These are phyloP conservation scores for Dacryopinax spathularia DNA, from an alignment of 768 basidiomycete species.

Conservation along the genomic window DNA sequence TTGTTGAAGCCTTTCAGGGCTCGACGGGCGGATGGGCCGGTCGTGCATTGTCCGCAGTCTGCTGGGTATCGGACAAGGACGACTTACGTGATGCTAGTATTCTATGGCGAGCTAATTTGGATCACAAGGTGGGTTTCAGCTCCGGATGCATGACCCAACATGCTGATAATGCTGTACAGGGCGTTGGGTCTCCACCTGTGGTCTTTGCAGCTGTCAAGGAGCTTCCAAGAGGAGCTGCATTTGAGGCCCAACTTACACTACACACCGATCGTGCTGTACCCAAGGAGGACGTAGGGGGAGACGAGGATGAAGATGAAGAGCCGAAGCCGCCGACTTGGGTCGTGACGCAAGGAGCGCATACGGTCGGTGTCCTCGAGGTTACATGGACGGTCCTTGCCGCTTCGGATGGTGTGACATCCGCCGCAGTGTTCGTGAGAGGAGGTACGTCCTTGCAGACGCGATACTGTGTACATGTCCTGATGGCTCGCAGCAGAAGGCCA, in stretches of 20 bases:
- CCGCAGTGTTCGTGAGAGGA: background rate
- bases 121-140: conserved; percentile 15
- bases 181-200: conserved; percentile 22
- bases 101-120: conserved; percentile 22
- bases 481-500: background rate
- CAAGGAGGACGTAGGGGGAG: conserved; percentile 36
- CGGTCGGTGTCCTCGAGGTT: background rate
- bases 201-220: conserved; percentile 49
- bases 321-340: conserved; percentile 2
- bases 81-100: conserved; percentile 31
- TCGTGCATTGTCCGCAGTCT: conserved; percentile 47
- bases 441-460: background rate
- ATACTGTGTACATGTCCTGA: background rate
- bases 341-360: background rate
- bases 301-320: conserved; percentile 20
- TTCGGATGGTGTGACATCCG: background rate
- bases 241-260: conserved; percentile 58
- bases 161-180: background rate
- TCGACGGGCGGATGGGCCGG: conserved; percentile 47
- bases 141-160: background rate
- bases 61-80: conserved; percentile 34
- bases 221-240: conserved; percentile 53
- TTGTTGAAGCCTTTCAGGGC: conserved; percentile 44
- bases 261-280: conserved; percentile 50
- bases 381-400: background rate